phyloP scores from a whole-genome alignment of 2,329 filamentous ascomycete species.

The Neofusicoccum laricinum region DNA sequence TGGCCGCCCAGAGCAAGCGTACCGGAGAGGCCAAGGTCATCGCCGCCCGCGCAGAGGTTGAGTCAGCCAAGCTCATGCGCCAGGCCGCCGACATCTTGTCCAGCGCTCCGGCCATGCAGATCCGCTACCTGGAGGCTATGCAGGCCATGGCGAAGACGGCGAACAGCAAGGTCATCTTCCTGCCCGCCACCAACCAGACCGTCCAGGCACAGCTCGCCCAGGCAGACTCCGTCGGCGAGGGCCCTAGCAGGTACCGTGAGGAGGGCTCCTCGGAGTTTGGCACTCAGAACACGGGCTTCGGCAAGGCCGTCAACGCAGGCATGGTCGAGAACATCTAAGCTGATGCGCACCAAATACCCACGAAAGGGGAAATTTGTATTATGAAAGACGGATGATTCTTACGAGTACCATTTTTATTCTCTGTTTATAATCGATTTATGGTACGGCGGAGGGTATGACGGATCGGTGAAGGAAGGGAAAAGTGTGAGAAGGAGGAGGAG shows the following conservation, averaged over 20 bases:
- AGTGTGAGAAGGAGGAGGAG: not conserved
- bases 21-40: constrained; percentile 99
- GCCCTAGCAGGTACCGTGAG: constrained; percentile 48
- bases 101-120: constrained; percentile 95
- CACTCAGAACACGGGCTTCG: constrained; percentile 56
- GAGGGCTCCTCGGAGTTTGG: constrained; percentile 34
- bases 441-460: not conserved
- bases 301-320: constrained; percentile 76
- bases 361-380: not conserved
- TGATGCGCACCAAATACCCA: no score
- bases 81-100: constrained; percentile 90
- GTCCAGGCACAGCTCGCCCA: constrained; percentile 53
- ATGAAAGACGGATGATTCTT: constrained; percentile 1
- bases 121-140: constrained; percentile 97
- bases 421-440: not conserved
- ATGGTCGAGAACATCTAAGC: constrained; percentile 79
- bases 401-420: not conserved
- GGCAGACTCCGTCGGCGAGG: constrained; percentile 51
- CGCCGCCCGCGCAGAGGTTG: constrained; percentile 92
- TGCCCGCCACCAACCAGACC: constrained; percentile 64
- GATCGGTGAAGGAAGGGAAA: not conserved
- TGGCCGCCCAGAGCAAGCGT: constrained; percentile 98
- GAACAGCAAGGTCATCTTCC: constrained; percentile 83
- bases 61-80: constrained; percentile 87
- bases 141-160: constrained; percentile 96